Base-by-base conservation (phyloP, 495 filamentous ascomycete species). In the Lasiosphaeria ovina region DNA sequence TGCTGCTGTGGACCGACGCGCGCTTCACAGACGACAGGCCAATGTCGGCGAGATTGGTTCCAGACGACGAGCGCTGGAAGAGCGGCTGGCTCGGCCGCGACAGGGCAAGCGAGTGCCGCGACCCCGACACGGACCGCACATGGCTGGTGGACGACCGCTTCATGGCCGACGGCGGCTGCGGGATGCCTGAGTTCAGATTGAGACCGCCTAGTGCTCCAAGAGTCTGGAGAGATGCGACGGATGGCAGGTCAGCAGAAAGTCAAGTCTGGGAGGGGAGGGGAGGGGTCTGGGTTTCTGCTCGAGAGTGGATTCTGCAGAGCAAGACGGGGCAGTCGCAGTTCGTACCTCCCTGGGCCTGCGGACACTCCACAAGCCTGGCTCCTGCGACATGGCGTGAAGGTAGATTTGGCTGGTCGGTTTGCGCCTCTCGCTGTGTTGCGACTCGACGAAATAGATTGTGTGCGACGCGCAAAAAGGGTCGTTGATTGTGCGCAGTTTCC, bases 91-190 rank as follows among this genome's bases (percentile, higher is more conserved):
- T 89, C 17, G 90, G 91, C 60, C 93, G 86, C 47, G 79, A 78
- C 35, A 88, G 82, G 58, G 90, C 89, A 35, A 95, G 84, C 58
- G 94, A 97, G 76, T 92, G 91, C 55, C 92, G 82, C 61, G 92
- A 87, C 58, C 89, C 91, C 59, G 91, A 92, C 63, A 87, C 79
- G 50, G 90, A 90, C 63, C 92, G 90, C 56, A 79, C 84, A 72
- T 93, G 85, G 72, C 86, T 85, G 40, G 51, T 87, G n/a, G 91
- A 93, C 7, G 91, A 90, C 70, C 94, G 90, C 76, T 97, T 97
- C 79, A 98, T 82, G 32, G 94, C 90, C n/a, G 94, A 97, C n/a
- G 88, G 79, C 5, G 92, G 92, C 73, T 92, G 89, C 5, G 93
- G 92, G 57, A 96, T 89, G n/a, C 84, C 79, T 44, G 88, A 87